A percentile compares a stretch with the other conserved stretches of the same genome.
phyloP scores from a whole-genome alignment of 1,139 yeast species.

The Blastobotrys proliferans region DNA sequence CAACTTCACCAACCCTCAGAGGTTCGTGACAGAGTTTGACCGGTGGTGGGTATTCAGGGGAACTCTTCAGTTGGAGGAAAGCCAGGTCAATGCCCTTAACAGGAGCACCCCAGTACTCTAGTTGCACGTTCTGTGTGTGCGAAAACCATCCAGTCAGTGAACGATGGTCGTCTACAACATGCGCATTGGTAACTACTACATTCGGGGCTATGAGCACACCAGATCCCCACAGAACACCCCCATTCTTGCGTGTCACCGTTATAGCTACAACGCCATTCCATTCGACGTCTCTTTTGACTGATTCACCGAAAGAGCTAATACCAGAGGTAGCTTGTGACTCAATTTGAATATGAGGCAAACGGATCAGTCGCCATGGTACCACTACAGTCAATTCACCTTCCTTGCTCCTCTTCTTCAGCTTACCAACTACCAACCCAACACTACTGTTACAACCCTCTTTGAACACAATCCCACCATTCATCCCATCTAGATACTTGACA shows the following conservation, averaged over 20 bases:
- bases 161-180: constrained; percentile 36
- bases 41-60: constrained; percentile 12
- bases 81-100: constrained; percentile 37
- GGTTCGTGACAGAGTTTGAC: constrained; percentile 13
- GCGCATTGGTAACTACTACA: constrained; percentile 43
- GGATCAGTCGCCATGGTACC: constrained; percentile 43
- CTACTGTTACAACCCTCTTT: constrained; percentile 13
- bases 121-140: constrained; percentile 13
- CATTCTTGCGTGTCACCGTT: constrained; percentile 22
- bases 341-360: neutral
- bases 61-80: constrained; percentile 27
- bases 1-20: constrained; percentile 35
- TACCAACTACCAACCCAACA: constrained; percentile 54
- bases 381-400: constrained; percentile 57
- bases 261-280: constrained; percentile 24
- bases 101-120: constrained; percentile 26
- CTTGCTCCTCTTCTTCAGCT: constrained; percentile 48
- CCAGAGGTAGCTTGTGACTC: neutral
- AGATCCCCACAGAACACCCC: constrained; percentile 42
- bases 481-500: constrained; percentile 56
- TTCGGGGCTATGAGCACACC: constrained; percentile 40
- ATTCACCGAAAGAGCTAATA: neutral
- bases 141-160: constrained; percentile 29
- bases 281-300: neutral
- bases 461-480: constrained; percentile 55